Base-by-base conservation (phyloP, 192 early-diverging fungal genomes). In the Spizellomyces sp. region DNA sequence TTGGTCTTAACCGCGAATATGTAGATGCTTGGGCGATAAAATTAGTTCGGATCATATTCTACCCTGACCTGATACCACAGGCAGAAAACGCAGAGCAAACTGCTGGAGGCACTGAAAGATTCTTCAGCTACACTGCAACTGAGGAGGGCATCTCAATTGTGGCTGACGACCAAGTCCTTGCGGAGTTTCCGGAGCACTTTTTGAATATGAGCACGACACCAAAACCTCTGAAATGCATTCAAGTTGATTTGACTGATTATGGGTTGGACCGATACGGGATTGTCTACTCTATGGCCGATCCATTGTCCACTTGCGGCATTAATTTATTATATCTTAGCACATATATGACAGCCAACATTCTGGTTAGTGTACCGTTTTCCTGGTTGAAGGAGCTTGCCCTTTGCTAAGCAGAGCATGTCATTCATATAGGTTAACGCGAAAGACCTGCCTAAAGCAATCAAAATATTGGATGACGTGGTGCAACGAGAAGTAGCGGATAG, bases 121-220 rank as follows among this genome's bases (percentile, higher is more conserved):
- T 91, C 81, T 88, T 91, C 68, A 88, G 85, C 54, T 91, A 89
- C 73, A 91, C 90, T 9, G 75, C 85, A 10, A 86, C 83, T 8
- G 78, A 77, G 42, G 88, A 91, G 41, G 88, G 88, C 58, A 85
- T 91, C 2, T 90, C 88, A 6, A 80, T 91, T 64, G 80, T 91
- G 48, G 87, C 86, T 5, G 89, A 90, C 44, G 83, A 79, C 6
- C 62, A 73, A n/a, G 84, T 90, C 15, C 58, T 91, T 10, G 79
- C 79, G 22, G 67, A 81, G 36, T 69, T 78, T 43, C 67, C 66
- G 46, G 73, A 67, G 7, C 69, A 85, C 22, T 71, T 77, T n/a
- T 56, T 87, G 14, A 85, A 83, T 44, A 79, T 57, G 75, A 81
- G 77, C 71, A 69, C 52, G 74, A 78, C 67, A 73, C 76, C 15